Percentiles rank a stretch among this genome's conserved stretches.
Evolutionary conservation across 306 rosid species (phyloP).

Genomic region (Inga laurina): DNA sequence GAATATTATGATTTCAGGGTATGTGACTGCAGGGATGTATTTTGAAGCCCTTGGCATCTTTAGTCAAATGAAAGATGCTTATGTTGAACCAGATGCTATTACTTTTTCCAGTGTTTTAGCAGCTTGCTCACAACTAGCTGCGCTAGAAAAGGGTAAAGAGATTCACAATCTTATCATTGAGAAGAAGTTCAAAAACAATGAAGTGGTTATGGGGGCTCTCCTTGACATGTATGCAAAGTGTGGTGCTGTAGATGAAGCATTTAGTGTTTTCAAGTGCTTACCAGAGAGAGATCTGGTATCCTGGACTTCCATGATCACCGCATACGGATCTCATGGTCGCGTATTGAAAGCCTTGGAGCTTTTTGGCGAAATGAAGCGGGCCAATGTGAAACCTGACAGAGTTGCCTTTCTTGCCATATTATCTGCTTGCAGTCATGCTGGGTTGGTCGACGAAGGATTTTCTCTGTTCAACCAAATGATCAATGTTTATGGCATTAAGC

Average conservation of each 20-base stretch:
- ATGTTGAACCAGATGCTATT: constrained; percentile 65
- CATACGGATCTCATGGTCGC: constrained; percentile 78
- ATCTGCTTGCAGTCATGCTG: constrained; percentile 83
- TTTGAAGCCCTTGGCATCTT: constrained; percentile 61
- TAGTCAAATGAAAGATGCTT: constrained; percentile 51
- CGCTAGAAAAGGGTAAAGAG: constrained; percentile 76
- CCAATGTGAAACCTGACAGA: constrained; percentile 56
- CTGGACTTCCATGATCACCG: constrained; percentile 86
- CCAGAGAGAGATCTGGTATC: constrained; percentile 72
- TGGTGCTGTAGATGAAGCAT: constrained; percentile 75
- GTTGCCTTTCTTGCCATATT: constrained; percentile 72
- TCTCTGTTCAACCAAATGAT: constrained; percentile 64
- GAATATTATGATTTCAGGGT: constrained; percentile 86
- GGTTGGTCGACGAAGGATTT: constrained; percentile 71
- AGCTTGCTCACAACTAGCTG: constrained; percentile 78
- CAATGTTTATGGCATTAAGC: constrained; percentile 51
- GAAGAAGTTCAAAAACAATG: constrained; percentile 49
- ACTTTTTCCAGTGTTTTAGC: constrained; percentile 67
- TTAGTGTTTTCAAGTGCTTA: constrained; percentile 56
- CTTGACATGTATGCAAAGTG: constrained; percentile 92
- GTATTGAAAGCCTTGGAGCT: constrained; percentile 69
- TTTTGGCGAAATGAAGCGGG: constrained; percentile 60
- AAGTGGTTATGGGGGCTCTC: constrained; percentile 79
- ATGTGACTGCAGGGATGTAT: constrained; percentile 55
- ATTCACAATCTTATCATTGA: constrained; percentile 57